Evolutionary conservation across 345 rosid genomes (phyloP).

Genomic region (Lagerstroemia speciosa): DNA sequence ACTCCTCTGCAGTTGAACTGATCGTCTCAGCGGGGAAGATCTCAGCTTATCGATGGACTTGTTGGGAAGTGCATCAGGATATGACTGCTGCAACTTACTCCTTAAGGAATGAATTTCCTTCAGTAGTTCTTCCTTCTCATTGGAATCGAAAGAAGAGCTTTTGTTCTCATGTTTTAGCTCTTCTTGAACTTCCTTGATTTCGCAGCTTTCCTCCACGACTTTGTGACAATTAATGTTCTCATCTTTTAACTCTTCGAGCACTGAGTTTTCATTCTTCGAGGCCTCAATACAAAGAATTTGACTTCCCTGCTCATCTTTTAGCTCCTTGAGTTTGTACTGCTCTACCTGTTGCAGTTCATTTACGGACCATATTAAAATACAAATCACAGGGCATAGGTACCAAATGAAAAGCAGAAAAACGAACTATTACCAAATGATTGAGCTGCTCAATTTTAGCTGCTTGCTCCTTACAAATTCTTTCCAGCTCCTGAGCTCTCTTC

Average conservation of each 20-base stretch:
- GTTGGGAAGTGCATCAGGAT: slow-evolving; percentile 30
- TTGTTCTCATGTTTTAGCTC: slow-evolving; percentile 19
- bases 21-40: slow-evolving; percentile 61
- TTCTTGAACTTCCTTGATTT: slow-evolving; percentile 43
- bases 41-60: slow-evolving; percentile 59
- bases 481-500: slow-evolving; percentile 52
- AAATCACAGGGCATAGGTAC: background rate
- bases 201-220: slow-evolving; percentile 25
- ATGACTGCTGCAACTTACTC: slow-evolving; percentile 50
- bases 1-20: slow-evolving; percentile 55
- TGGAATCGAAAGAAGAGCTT: slow-evolving; percentile 25
- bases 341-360: slow-evolving; percentile 30
- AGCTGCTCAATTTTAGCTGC: slow-evolving; percentile 73
- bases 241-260: slow-evolving; percentile 19
- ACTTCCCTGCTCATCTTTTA: slow-evolving; percentile 1
- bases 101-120: slow-evolving; percentile 64
- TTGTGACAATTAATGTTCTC: slow-evolving; percentile 15
- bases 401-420: slow-evolving; percentile 2
- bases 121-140: slow-evolving; percentile 76
- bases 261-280: slow-evolving; percentile 18
- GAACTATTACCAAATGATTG: slow-evolving; percentile 38
- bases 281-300: slow-evolving; percentile 5
- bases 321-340: slow-evolving; percentile 37
- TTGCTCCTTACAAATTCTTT: slow-evolving; percentile 60
- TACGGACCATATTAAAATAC: background rate